A percentile compares a stretch with the other conserved stretches of the same genome.
Conservation (phyloP, 352 stramenopile species). For the Pythium rhizo-oryzae region DNA sequence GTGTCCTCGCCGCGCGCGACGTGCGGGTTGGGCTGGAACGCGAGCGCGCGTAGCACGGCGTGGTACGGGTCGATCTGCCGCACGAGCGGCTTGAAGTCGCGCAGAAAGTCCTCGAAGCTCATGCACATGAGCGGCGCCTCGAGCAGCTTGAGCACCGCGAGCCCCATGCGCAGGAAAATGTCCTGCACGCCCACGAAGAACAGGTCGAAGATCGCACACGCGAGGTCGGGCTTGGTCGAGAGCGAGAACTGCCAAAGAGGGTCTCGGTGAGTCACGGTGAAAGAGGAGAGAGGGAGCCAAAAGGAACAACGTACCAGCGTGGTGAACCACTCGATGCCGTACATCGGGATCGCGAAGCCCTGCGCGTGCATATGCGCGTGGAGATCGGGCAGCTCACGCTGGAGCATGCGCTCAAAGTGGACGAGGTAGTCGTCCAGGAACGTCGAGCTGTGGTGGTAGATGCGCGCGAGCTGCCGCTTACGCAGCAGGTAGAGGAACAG, state of each 20-base stretch:
- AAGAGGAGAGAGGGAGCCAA: background rate
- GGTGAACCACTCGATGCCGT: constrained; percentile 90
- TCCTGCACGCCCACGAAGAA: constrained; percentile 83
- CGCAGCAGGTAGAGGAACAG: constrained; percentile 84
- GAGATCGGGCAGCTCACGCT: constrained; percentile 64
- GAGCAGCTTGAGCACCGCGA: constrained; percentile 80
- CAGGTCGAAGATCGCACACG: constrained; percentile 83
- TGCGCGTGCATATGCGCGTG: constrained; percentile 59
- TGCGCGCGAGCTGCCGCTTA: constrained; percentile 76
- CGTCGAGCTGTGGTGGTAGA: constrained; percentile 82
- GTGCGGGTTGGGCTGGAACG: constrained; percentile 49
- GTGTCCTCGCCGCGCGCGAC: constrained; percentile 54
- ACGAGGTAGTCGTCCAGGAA: constrained; percentile 86
- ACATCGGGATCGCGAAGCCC: constrained; percentile 81
- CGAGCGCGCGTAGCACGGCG: constrained; percentile 61
- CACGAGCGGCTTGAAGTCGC: constrained; percentile 80
- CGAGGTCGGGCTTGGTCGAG: constrained; percentile 80
- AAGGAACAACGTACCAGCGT: constrained; percentile 49
- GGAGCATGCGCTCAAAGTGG: constrained; percentile 78
- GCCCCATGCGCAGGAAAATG: constrained; percentile 77
- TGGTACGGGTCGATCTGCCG: constrained; percentile 80
- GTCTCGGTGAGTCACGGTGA: background rate
- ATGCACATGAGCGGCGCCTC: constrained; percentile 86
- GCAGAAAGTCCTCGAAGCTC: constrained; percentile 82
- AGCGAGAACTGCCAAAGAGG: constrained; percentile 64